Evolutionary conservation across 2,329 filamentous ascomycete species (phyloP).

Genomic region (Intubia oerlemansii): DNA sequence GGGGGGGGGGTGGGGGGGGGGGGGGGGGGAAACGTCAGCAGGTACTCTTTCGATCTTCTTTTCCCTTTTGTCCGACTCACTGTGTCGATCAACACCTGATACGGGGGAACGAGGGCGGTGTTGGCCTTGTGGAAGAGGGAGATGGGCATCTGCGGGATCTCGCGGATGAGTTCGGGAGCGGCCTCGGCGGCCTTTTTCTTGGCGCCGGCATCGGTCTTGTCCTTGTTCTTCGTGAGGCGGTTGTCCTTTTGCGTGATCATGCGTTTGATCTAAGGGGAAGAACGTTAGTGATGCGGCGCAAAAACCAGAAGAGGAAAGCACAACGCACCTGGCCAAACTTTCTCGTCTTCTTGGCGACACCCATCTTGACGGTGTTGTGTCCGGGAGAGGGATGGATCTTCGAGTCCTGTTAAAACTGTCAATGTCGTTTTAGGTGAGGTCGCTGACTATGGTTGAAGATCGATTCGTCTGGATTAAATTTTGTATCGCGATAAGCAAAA

Average conservation of each 20-base stretch:
- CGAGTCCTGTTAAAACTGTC: too few relatives aligned
- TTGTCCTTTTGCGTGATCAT: slow-evolving; percentile 66
- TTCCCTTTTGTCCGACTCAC: slow-evolving; percentile 5
- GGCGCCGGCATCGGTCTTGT: slow-evolving; percentile 28
- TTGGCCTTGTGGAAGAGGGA: slow-evolving; percentile 11
- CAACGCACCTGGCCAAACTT: slow-evolving; percentile 48
- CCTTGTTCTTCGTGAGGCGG: slow-evolving; percentile 61
- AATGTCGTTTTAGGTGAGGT: too few relatives aligned
- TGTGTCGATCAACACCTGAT: slow-evolving; percentile 10
- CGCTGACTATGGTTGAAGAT: too few relatives aligned
- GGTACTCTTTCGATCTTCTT: too few relatives aligned
- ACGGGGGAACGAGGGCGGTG: slow-evolving; percentile 9
- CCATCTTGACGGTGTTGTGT: slow-evolving; percentile 37
- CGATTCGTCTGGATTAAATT: too few relatives aligned
- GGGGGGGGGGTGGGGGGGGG: too few relatives aligned
- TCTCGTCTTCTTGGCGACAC: slow-evolving; percentile 71
- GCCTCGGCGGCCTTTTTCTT: slow-evolving; percentile 20
- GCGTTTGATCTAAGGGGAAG: too few relatives aligned
- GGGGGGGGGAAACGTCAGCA: too few relatives aligned
- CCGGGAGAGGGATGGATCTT: too few relatives aligned
- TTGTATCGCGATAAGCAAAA: too few relatives aligned
- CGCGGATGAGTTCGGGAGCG: slow-evolving; percentile 7
- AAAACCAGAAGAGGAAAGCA: not conserved
- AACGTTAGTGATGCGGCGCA: too few relatives aligned
- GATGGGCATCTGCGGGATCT: slow-evolving; percentile 8